These are phyloP conservation scores for Fraxinus pennsylvanica DNA, from an alignment of 257 asterid species.

Conservation along the genomic window DNA sequence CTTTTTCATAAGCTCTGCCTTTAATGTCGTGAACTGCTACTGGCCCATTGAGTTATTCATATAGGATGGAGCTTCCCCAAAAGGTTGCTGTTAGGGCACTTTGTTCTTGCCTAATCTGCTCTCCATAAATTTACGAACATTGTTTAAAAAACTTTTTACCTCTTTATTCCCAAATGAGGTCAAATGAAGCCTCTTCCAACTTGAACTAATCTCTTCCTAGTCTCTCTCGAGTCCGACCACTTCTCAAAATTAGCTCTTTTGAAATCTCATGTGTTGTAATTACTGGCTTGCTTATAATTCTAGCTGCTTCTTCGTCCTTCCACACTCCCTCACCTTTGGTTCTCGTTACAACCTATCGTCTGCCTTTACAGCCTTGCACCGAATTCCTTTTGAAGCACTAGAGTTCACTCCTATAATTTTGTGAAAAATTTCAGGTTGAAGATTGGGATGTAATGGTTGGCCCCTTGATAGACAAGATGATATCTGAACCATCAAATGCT, in stretches of 20 bases:
- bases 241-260: not conserved
- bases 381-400: not conserved
- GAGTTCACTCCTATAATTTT: slow-evolving; percentile 16
- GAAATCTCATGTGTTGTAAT: not conserved
- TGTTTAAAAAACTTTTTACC: not conserved
- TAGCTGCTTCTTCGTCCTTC: not conserved
- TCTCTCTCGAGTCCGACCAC: not conserved
- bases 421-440: slow-evolving; percentile 55
- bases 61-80: not conserved
- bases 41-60: not conserved
- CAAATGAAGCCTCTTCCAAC: not conserved
- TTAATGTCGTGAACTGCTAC: not conserved
- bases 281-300: not conserved
- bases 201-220: not conserved
- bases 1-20: not conserved
- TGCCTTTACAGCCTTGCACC: not conserved
- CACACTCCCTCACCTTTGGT: slow-evolving; percentile 1
- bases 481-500: slow-evolving; percentile 84
- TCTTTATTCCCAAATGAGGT: not conserved
- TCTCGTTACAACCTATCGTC: not conserved
- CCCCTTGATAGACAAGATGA: slow-evolving; percentile 73
- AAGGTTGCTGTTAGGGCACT: not conserved
- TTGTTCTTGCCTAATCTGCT: not conserved
- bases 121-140: not conserved
- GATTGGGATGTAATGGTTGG: slow-evolving; percentile 64